Percentiles rank a stretch among this genome's conserved stretches.
phyloP scores from a whole-genome alignment of 495 filamentous ascomycete genomes.

The Aspergillus campestris region DNA sequence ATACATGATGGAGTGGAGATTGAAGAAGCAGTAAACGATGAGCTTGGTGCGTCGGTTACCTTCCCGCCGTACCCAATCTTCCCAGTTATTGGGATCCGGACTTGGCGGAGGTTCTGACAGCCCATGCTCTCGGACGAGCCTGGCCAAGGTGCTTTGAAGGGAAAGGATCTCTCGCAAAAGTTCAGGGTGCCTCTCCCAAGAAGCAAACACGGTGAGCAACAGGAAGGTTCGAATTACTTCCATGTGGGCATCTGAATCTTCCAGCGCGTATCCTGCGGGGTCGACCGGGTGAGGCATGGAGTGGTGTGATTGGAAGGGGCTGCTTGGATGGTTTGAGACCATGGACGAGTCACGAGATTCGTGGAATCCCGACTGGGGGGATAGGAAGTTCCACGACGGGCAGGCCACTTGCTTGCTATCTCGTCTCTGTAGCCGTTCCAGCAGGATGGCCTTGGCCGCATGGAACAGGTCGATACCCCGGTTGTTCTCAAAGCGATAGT shows the following conservation, averaged over 20 bases:
- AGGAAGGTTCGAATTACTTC: slow-evolving; percentile 42
- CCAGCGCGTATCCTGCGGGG: slow-evolving; percentile 27
- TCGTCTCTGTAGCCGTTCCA: slow-evolving; percentile 38
- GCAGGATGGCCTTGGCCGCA: slow-evolving; percentile 43
- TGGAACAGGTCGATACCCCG: slow-evolving; percentile 63
- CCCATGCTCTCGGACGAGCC: slow-evolving; percentile 41
- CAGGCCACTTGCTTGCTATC: slow-evolving; percentile 38
- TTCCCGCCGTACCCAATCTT: slow-evolving; percentile 42
- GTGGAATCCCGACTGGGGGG: slow-evolving; percentile 29
- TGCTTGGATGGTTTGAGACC: slow-evolving; percentile 30
- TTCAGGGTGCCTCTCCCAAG: slow-evolving; percentile 45
- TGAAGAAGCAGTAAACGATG: slow-evolving; percentile 48
- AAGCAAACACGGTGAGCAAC: slow-evolving; percentile 42
- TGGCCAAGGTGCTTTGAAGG: slow-evolving; percentile 40
- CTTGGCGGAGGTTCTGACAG: slow-evolving; percentile 27
- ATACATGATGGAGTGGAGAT: slow-evolving; percentile 47
- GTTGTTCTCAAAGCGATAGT: slow-evolving; percentile 57
- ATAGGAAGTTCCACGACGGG: slow-evolving; percentile 36
- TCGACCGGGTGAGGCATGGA: slow-evolving; percentile 23
- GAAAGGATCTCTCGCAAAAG: slow-evolving; percentile 42
- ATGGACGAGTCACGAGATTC: slow-evolving; percentile 35
- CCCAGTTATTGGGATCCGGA: slow-evolving; percentile 36
- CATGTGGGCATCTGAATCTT: slow-evolving; percentile 44
- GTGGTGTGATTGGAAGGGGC: slow-evolving; percentile 26
- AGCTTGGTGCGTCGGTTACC: slow-evolving; percentile 43